These are phyloP conservation scores for Didymellaceae sp. DNA, from an alignment of 2,329 filamentous ascomycete genomes.

Conservation along the genomic window DNA sequence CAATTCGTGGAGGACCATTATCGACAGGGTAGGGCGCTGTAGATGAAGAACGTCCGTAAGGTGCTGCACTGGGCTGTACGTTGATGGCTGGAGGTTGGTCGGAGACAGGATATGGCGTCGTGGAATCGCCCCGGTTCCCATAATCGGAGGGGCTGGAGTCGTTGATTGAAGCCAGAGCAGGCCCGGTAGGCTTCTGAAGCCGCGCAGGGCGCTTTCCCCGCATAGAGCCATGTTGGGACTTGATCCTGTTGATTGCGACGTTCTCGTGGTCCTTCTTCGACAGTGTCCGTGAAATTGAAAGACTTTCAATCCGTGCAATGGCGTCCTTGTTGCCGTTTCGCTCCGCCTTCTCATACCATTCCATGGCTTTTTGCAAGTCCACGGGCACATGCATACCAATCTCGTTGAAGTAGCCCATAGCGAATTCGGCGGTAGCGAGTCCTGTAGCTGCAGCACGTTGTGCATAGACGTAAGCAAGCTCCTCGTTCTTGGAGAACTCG, in stretches of 20 bases:
- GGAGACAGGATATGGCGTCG: conserved; percentile 53
- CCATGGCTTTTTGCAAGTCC: conserved; percentile 79
- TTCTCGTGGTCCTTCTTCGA: conserved; percentile 93
- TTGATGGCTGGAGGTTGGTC: conserved; percentile 49
- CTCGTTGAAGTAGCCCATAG: conserved; percentile 96
- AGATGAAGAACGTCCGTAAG: conserved; percentile 56
- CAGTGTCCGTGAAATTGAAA: conserved; percentile 81
- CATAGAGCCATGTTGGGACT: conserved; percentile 60
- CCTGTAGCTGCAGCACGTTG: conserved; percentile 82
- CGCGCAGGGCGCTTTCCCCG: conserved; percentile 55
- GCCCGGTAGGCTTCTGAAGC: conserved; percentile 47
- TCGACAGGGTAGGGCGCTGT: conserved; percentile 75
- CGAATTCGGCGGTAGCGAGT: conserved; percentile 90
- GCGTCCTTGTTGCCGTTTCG: conserved; percentile 94
- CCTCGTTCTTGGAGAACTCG: conserved; percentile 93
- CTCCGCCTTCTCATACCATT: conserved; percentile 90
- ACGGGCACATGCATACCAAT: conserved; percentile 92
- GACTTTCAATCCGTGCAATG: conserved; percentile 77
- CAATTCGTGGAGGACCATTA: conserved; percentile 62
- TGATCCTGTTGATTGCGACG: conserved; percentile 86
- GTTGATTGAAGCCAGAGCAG: conserved; percentile 49
- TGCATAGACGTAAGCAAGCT: conserved; percentile 89
- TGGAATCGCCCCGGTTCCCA: conserved; percentile 42
- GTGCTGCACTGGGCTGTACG: conserved; percentile 29
- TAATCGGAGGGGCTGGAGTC: conserved; percentile 49